A percentile compares a stretch with the other conserved stretches of the same genome.
phyloP scores from a whole-genome alignment of 768 basidiomycete species.

The Agaricus sinodeliciosus region DNA sequence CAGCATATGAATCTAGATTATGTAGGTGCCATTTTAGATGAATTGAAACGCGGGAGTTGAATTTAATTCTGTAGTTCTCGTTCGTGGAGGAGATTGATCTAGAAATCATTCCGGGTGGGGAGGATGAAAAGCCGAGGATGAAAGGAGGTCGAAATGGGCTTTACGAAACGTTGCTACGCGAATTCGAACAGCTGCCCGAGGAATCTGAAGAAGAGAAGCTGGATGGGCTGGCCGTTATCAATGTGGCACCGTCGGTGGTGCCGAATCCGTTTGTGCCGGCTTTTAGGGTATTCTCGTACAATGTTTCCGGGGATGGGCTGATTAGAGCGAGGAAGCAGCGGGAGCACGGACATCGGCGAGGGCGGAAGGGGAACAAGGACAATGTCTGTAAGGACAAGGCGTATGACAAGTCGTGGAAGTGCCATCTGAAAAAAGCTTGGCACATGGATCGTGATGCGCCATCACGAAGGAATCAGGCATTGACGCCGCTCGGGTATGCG shows the following conservation, averaged over 20 bases:
- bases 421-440: constrained; percentile 54
- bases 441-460: constrained; percentile 60
- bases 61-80: constrained; percentile 36
- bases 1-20: constrained; percentile 85
- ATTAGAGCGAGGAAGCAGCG: constrained; percentile 22
- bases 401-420: constrained; percentile 58
- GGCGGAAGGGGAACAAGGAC: constrained; percentile 36
- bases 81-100: constrained; percentile 52
- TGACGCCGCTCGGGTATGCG: constrained; percentile 77
- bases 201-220: constrained; percentile 48
- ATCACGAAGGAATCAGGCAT: constrained; percentile 59
- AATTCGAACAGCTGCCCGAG: constrained; percentile 54
- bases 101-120: constrained; percentile 28
- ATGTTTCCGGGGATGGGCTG: constrained; percentile 39
- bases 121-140: constrained; percentile 13
- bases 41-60: constrained; percentile 12
- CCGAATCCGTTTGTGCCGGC: constrained; percentile 84
- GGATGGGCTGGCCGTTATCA: constrained; percentile 56
- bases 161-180: constrained; percentile 52
- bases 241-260: constrained; percentile 76
- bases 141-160: constrained; percentile 28
- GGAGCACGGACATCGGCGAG: constrained; percentile 44
- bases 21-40: constrained; percentile 30
- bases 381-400: constrained; percentile 40
- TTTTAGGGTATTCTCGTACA: constrained; percentile 79